Conservation (phyloP, 257 asterid species). For the Solanum pennellii region DNA sequence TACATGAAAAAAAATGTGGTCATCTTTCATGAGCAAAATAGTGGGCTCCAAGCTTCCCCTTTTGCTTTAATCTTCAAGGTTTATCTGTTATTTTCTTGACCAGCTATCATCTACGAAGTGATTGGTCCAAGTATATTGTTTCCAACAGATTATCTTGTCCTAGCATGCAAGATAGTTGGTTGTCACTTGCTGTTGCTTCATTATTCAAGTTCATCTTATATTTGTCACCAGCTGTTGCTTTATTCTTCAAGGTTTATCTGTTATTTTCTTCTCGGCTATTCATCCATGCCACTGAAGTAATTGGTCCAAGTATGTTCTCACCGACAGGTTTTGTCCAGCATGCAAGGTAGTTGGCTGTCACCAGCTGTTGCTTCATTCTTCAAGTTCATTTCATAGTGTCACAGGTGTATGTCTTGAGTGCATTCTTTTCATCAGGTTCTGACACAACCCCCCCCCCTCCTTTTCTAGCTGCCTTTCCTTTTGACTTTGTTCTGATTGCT, state of each 20-base stretch:
- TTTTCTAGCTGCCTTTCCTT: neutral
- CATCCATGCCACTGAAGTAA: neutral
- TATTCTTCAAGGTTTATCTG: neutral
- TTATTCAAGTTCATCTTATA: neutral
- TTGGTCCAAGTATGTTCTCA: neutral
- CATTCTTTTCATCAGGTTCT: neutral
- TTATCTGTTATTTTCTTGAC: neutral
- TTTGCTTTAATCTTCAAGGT: neutral
- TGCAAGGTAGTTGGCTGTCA: neutral
- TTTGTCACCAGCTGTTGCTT: neutral
- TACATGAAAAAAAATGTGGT: neutral
- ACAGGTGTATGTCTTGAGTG: neutral
- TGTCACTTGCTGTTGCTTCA: neutral
- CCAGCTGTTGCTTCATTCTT: neutral
- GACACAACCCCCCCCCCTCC: neutral
- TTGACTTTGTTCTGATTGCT: neutral
- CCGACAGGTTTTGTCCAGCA: neutral
- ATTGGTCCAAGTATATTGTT: neutral
- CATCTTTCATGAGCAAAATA: neutral
- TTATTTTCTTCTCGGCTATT: neutral
- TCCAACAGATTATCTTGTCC: neutral
- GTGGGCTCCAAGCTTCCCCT: neutral
- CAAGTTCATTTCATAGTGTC: neutral
- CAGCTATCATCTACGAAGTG: neutral
- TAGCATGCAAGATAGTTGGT: neutral